These are phyloP conservation scores for Discostella pseudostelligera DNA, from an alignment of 108 stramenopile genomes.

Conservation along the genomic window DNA sequence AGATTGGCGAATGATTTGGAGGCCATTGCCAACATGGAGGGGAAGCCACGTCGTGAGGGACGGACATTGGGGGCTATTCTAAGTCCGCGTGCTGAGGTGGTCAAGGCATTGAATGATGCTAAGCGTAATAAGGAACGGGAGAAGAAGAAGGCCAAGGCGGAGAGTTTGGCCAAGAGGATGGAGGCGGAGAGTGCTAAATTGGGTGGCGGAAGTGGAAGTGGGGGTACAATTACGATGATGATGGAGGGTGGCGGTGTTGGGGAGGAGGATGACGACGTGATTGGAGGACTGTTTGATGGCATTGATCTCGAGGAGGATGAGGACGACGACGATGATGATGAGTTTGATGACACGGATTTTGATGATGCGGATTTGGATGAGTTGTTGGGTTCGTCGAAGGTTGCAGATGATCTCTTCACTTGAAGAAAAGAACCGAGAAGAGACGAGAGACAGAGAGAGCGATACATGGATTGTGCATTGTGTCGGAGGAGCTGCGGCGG, in stretches of 20 bases:
- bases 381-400: slow-evolving; percentile 67
- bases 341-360: slow-evolving; percentile 56
- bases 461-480: too few relatives aligned
- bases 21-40: slow-evolving; percentile 60
- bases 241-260: too few relatives aligned
- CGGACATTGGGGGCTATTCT: slow-evolving; percentile 67
- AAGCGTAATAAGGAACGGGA: slow-evolving; percentile 68
- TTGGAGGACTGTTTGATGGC: slow-evolving; percentile 7
- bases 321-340: slow-evolving; percentile 34
- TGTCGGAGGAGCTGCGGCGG: not conserved
- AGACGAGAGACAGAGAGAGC: not conserved
- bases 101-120: slow-evolving; percentile 73
- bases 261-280: slow-evolving; percentile 18
- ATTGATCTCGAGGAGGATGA: slow-evolving; percentile 16
- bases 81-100: slow-evolving; percentile 71
- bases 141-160: slow-evolving; percentile 68
- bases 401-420: slow-evolving; percentile 76
- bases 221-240: not conserved
- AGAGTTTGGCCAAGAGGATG: slow-evolving; percentile 34
- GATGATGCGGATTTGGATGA: slow-evolving; percentile 74
- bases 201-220: slow-evolving; percentile 27
- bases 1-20: slow-evolving; percentile 67
- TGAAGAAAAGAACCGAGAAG: slow-evolving; percentile 29
- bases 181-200: slow-evolving; percentile 15
- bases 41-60: slow-evolving; percentile 75